Evolutionary conservation across 176 grass and related monocot genomes (phyloP), one percentile per base, ranked within the genome.

Genomic region (Zea mays): DNA sequence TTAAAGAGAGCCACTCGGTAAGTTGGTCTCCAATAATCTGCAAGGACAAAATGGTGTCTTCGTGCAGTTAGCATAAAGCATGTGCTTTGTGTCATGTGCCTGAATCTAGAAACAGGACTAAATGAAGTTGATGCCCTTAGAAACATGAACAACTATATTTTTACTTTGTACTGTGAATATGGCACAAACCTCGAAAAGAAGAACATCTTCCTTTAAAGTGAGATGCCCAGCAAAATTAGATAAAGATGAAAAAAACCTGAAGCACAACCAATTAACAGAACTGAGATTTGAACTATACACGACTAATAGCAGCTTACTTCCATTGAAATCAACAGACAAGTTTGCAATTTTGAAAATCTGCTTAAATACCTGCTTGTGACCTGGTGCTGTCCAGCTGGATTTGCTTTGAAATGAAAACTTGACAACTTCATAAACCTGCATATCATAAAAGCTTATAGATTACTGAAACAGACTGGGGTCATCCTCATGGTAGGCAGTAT

Each of bases 341-440:
- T 61, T 65, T 75, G 43, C 44, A 66, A 70, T 20, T 62, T 5
- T 15, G 58, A 65, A 47, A 19, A 79, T 62, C 8, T 8, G 44
- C 47, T 13, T 42, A 70, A 56, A 49, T 84, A 86, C 89, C 83
- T 91, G 35, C 43, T 91, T 20, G 69, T 82, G 16, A 81, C 67
- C 60, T 65, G 72, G 56, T 88, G 63, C 44, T 59, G 67, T 48
- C 52, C 72, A 82, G 55, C 13, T 79, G 80, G 73, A 66, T 89
- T 85, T 89, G 49, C 36, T 50, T 94, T 87, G 17, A 86, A 33
- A 85, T 20, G 46, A 75, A 71, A 41, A 27, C 42, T 52, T 45
- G 83, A 88, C 21, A 91, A 74, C 17, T 19, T 82, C 77, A 94
- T 91, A 81, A 91, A 86, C 80, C 89, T 94, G 67, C 70, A 80